Conservation (phyloP, 2,329 filamentous ascomycete species). For the Fusarium lateritium region DNA sequence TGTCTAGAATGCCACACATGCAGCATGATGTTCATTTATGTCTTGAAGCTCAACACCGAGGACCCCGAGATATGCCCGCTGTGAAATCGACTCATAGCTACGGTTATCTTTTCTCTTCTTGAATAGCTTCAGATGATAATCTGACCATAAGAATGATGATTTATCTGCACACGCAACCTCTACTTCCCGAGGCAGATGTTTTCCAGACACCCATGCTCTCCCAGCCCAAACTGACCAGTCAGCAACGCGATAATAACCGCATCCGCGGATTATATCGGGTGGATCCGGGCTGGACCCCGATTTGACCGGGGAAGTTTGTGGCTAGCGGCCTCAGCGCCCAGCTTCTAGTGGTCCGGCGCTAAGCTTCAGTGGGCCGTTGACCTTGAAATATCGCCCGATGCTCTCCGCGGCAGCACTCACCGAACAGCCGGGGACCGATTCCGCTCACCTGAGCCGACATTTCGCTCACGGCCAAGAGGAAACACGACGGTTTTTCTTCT, state of each 20-base stretch:
- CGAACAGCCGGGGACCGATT: constrained; percentile 41
- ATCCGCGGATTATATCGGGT: constrained; percentile 36
- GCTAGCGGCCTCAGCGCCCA: constrained; percentile 29
- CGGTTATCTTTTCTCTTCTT: not conserved
- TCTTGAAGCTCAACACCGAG: constrained; percentile 16
- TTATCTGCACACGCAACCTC: not conserved
- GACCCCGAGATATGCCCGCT: constrained; percentile 30
- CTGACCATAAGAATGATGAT: no score
- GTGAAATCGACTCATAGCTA: not conserved
- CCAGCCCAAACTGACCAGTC: constrained; percentile 16
- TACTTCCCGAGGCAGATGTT: constrained; percentile 6
- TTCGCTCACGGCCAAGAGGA: constrained; percentile 9
- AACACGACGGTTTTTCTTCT: constrained; percentile 8
- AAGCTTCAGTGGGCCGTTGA: constrained; percentile 38
- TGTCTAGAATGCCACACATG: not conserved
- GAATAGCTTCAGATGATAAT: not conserved
- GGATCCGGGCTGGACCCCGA: constrained; percentile 41
- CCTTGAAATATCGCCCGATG: constrained; percentile 44
- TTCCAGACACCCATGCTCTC: constrained; percentile 1
- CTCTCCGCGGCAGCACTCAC: constrained; percentile 37
- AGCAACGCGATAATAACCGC: constrained; percentile 21
- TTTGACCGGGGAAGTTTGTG: constrained; percentile 26
- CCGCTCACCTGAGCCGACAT: constrained; percentile 41
- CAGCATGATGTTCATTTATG: not conserved
- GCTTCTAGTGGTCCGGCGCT: constrained; percentile 41